Evolutionary conservation across 2,329 filamentous ascomycete genomes (phyloP).

Genomic region (Albophoma yamanashiensis): DNA sequence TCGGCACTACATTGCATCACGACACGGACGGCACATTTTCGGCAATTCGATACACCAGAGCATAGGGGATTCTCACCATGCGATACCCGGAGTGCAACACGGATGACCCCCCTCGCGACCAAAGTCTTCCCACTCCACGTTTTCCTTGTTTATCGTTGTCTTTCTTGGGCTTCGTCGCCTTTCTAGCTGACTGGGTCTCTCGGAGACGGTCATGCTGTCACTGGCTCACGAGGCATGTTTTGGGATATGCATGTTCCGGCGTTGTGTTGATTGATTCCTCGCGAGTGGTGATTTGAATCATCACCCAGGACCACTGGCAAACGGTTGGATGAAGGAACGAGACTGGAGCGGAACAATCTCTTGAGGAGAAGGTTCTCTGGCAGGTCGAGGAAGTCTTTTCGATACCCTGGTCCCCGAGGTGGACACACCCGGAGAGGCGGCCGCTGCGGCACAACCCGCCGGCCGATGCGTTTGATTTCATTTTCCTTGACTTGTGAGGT

Average conservation of each 20-base stretch:
- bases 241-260: slow-evolving; percentile 1
- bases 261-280: background rate
- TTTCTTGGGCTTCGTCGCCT: slow-evolving; percentile 3
- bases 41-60: slow-evolving; percentile 21
- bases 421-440: background rate
- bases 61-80: slow-evolving; percentile 19
- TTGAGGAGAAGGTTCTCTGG: background rate
- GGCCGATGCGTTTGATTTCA: background rate
- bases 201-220: background rate
- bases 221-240: background rate
- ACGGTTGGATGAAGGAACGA: background rate
- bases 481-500: background rate
- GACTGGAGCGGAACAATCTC: background rate
- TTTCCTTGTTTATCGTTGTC: slow-evolving; percentile 12
- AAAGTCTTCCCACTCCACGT: slow-evolving; percentile 27
- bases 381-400: background rate
- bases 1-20: slow-evolving; percentile 13
- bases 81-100: slow-evolving; percentile 30
- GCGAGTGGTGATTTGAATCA: background rate
- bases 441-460: background rate
- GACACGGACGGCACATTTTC: slow-evolving; percentile 21
- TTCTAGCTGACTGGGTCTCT: slow-evolving; percentile 1
- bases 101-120: slow-evolving; percentile 17
- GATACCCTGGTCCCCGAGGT: background rate
- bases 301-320: background rate